Conservation (phyloP, 2,329 filamentous ascomycete genomes). For the Nigrospora oryzae region DNA sequence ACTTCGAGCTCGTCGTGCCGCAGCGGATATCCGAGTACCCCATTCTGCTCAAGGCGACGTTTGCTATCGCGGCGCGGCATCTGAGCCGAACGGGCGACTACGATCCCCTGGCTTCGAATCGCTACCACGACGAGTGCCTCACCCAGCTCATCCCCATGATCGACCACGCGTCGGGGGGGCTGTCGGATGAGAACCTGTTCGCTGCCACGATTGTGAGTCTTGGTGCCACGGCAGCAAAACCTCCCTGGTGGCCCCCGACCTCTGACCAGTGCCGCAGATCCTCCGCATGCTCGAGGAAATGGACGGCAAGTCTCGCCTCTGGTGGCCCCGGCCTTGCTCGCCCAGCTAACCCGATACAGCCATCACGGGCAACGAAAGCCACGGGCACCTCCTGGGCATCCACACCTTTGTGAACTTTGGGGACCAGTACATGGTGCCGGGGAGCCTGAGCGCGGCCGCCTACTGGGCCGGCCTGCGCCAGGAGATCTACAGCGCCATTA, state of each 20-base stretch:
- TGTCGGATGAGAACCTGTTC: constrained; percentile 42
- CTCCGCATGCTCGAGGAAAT: constrained; percentile 43
- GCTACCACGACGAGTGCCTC: constrained; percentile 46
- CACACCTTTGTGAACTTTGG: constrained; percentile 36
- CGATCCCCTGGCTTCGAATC: constrained; percentile 38
- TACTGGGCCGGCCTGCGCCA: constrained; percentile 52
- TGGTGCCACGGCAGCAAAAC: no score
- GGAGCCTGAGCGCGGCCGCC: constrained; percentile 38
- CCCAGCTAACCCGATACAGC: constrained; percentile 13
- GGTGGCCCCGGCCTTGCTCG: constrained; percentile 10
- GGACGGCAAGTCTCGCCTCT: constrained; percentile 16
- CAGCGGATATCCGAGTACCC: constrained; percentile 40
- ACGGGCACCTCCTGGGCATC: constrained; percentile 37
- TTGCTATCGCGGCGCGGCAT: constrained; percentile 47
- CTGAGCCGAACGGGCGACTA: constrained; percentile 38
- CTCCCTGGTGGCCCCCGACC: no score
- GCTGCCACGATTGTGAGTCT: constrained; percentile 30
- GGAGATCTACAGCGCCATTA: constrained; percentile 49
- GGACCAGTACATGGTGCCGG: constrained; percentile 28
- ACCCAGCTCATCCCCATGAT: constrained; percentile 38
- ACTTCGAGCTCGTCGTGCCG: constrained; percentile 47
- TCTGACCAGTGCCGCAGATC: constrained; percentile 16
- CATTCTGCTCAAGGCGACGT: constrained; percentile 46
- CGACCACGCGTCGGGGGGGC: constrained; percentile 22
- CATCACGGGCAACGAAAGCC: constrained; percentile 31